Evolutionary conservation across 257 asterid genomes (phyloP), one percentile per base, ranked within the genome.

Genomic region (Henckelia pumila): DNA sequence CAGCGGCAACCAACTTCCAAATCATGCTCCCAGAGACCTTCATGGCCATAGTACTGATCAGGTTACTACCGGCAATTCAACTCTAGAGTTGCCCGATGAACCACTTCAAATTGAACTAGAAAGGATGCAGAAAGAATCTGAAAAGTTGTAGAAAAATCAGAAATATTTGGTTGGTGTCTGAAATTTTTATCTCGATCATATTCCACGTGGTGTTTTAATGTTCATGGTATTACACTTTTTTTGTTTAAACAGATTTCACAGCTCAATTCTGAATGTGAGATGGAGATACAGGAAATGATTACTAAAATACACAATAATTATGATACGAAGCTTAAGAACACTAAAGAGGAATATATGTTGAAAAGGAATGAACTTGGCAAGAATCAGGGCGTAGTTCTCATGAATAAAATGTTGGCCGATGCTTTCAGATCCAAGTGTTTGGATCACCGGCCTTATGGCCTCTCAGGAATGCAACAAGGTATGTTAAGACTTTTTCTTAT

Each of bases 401-500:
- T 66, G 84, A 85, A 87, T 77, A 79, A 74, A 73, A 26, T 66
- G 33, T 76, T 92, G 77, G 88, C 98, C 7, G 88, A 81, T 53
- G 76, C 73, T 64, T 75, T 85, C 70, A 78, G 83, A 61, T 63
- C 73, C 25, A 78, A 63, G 59, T 81, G 87, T 70, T 40, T 75
- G 79, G 55, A 47, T 47, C 55, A 14, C 55, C 16, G 55, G 21
- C 8, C 55, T 47, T 29, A 88, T 28, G 82, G 81, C 72, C 73
- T 57, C 47, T 69, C 76, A 44, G 76, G 78, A 65, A 56, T 60
- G 76, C 86, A 57, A 71, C 93, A 73, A 85, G 96, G 96, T 91
- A 86, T 56, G n/a, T 67, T 40, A 25, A 50, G n/a, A 20, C 59
- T 50, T 70, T 35, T 61, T 52, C 61, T 57, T 13, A 40, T 19